A percentile compares a stretch with the other conserved stretches of the same genome.
phyloP scores from a whole-genome alignment of 2,329 filamentous ascomycete species.

The Paraphaeosphaeria minitans region DNA sequence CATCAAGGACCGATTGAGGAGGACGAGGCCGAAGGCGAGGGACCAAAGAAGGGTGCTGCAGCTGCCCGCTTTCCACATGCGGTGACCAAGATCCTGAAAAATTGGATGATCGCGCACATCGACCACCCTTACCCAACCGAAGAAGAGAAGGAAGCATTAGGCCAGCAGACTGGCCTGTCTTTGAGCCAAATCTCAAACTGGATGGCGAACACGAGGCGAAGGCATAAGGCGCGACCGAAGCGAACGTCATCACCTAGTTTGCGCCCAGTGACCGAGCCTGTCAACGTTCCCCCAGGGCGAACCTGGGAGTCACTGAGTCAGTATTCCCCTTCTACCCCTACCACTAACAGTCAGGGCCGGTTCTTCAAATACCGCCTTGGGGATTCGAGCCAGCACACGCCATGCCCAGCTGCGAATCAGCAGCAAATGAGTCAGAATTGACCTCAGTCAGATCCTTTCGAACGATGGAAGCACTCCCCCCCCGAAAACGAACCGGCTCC shows the following conservation, averaged over 20 bases:
- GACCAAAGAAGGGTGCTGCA: conserved; percentile 41
- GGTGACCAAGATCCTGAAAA: conserved; percentile 79
- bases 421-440: conserved; percentile 43
- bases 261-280: conserved; percentile 64
- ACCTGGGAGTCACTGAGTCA: conserved; percentile 54
- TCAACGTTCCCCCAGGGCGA: conserved; percentile 74
- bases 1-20: conserved; percentile 44
- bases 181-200: conserved; percentile 88
- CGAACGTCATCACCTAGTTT: conserved; percentile 73
- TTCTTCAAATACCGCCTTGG: conserved; percentile 31
- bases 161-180: conserved; percentile 78
- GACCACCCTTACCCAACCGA: conserved; percentile 88
- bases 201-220: conserved; percentile 85
- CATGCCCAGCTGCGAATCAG: conserved; percentile 12
- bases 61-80: conserved; percentile 71
- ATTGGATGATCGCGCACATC: conserved; percentile 80
- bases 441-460: conserved; percentile 63
- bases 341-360: conserved; percentile 22
- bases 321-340: conserved; percentile 27
- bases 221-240: conserved; percentile 75
- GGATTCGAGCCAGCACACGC: conserved; percentile 9
- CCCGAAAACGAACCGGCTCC: conserved; percentile 72
- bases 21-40: conserved; percentile 32
- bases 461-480: conserved; percentile 72
- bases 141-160: conserved; percentile 80